Percentiles rank a stretch among this genome's conserved stretches.
phyloP scores from a whole-genome alignment of 2,329 filamentous ascomycete genomes.

The Penicillium sp. region DNA sequence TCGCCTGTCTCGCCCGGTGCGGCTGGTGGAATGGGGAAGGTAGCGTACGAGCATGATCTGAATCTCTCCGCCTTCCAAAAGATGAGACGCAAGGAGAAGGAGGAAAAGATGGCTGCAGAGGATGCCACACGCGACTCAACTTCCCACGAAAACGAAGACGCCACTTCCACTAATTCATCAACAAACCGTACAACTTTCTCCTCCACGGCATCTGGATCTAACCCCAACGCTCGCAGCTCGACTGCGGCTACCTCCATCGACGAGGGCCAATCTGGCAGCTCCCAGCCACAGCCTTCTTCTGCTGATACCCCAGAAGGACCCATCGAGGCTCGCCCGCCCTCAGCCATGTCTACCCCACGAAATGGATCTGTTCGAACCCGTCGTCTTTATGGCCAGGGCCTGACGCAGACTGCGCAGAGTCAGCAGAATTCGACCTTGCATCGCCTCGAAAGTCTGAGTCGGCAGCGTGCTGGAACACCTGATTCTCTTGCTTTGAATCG shows the following conservation, averaged over 20 bases:
- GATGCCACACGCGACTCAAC: conserved; percentile 43
- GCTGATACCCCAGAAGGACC: conserved; percentile 23
- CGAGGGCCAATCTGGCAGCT: conserved; percentile 61
- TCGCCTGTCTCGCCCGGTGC: conserved; percentile 33
- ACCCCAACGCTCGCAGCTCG: conserved; percentile 72
- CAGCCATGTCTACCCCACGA: conserved; percentile 54
- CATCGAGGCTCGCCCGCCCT: conserved; percentile 29
- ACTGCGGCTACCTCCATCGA: conserved; percentile 86
- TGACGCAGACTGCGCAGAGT: conserved; percentile 78
- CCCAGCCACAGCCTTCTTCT: conserved; percentile 28
- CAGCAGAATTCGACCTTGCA: conserved; percentile 76
- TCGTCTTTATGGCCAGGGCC: conserved; percentile 79
- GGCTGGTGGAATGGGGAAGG: conserved; percentile 59
- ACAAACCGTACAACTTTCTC: conserved; percentile 80
- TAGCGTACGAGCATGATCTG: conserved; percentile 86
- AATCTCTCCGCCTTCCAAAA: conserved; percentile 81
- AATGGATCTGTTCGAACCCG: conserved; percentile 71
- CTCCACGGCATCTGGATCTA: conserved; percentile 76
- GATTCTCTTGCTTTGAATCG: conserved; percentile 50
- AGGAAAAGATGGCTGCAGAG: conserved; percentile 50
- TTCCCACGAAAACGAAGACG: conserved; percentile 47
- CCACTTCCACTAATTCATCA: conserved; percentile 66
- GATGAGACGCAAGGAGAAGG: conserved; percentile 61
- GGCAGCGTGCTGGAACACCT: conserved; percentile 65
- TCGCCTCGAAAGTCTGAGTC: conserved; percentile 78